Evolutionary conservation across 257 asterid species (phyloP), one percentile per base, ranked within the genome.

Genomic region (Catharanthus roseus): DNA sequence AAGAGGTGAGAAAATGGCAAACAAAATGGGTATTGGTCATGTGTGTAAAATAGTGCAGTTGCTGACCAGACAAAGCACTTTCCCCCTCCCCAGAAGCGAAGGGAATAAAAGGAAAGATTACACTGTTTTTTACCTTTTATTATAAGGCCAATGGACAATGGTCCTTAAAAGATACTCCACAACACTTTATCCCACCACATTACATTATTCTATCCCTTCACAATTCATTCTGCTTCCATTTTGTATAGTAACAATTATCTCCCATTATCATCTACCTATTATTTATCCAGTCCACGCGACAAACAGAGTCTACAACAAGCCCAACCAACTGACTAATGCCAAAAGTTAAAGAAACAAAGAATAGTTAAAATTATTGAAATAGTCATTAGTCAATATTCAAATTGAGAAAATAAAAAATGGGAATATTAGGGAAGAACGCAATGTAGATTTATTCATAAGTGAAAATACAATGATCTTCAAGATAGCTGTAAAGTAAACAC

Each of bases 1-100:
- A 90, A 89, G 86, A 86, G 87, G 84, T n/a, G 88, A 82, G 77
- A 53, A 77, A 75, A 75, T 77, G 79, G 82, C 78, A 69, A 78
- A 79, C 77, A 76, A 73, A 73, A 79, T 81, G 71, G 71, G 78
- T 41, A 74, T 69, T 51, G 82, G 69, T 65, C 83, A 74, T 86
- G 81, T 84, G 86, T 67, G 77, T 77, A 79, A 53, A 77, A 83
- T 77, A 82, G 84, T 83, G 82, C 65, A 71, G 78, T 69, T 88
- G 96, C 84, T 84, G 86, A 79, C 84, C 78, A 69, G 78, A 71
- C 53, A 79, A 84, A 74, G 78, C 82, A 81, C 84, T 83, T 75
- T 66, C 77, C 53, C 77, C 53, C 71, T 33, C 34, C 76, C 77
- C 71, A 70, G 73, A 38, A 51, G 71, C 28, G 73, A 31, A 75